Conservation (phyloP, 108 stramenopile species). For the Skeletonema marinoi region DNA sequence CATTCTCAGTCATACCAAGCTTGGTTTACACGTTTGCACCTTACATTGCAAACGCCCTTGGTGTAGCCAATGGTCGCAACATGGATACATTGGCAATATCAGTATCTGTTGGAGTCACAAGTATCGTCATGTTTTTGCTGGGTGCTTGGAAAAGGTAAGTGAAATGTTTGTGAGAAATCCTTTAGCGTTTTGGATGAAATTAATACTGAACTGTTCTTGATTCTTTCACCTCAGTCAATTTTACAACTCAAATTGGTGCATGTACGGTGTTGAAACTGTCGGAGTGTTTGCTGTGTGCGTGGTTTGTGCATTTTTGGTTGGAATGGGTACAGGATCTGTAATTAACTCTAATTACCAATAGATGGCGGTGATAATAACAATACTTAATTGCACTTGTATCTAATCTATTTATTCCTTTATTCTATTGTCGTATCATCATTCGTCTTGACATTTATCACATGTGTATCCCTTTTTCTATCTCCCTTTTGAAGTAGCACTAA, state of each 20-base stretch:
- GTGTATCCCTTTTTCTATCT: neutral
- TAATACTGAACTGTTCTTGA: neutral
- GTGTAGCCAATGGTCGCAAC: neutral
- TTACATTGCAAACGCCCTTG: neutral
- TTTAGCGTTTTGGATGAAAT: neutral
- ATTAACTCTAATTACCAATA: conserved; percentile 2
- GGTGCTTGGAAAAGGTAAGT: conserved; percentile 81
- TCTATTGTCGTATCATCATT: neutral
- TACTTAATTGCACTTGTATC: neutral
- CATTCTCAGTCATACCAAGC: conserved; percentile 69
- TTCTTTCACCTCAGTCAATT: conserved; percentile 29
- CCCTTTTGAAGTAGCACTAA: neutral
- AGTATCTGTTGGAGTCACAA: conserved; percentile 33
- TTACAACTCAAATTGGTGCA: conserved; percentile 55
- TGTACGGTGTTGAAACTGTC: conserved; percentile 68
- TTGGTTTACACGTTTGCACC: conserved; percentile 44
- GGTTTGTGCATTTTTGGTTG: conserved; percentile 51
- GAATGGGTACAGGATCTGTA: conserved; percentile 14
- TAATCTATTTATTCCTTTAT: neutral
- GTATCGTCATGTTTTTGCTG: conserved; percentile 60
- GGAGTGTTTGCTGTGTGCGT: conserved; percentile 59
- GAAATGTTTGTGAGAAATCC: neutral
- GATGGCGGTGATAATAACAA: neutral
- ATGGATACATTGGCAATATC: conserved; percentile 13
- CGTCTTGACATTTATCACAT: neutral